Conservation (phyloP, 2,329 filamentous ascomycete species). For the Volutella citrinella region DNA sequence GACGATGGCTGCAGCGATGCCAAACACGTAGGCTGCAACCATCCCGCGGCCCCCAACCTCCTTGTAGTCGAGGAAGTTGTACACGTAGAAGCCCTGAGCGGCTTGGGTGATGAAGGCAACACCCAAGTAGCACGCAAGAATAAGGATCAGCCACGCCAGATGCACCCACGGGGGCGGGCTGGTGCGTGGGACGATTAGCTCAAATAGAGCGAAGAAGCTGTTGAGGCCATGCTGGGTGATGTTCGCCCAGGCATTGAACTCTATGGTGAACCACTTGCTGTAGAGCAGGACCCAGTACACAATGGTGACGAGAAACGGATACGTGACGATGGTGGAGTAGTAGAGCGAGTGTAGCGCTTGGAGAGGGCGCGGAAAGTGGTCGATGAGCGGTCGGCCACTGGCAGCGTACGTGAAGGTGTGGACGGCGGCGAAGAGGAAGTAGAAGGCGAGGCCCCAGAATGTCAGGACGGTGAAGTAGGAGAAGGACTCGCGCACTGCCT, state of each 20-base stretch:
- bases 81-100: conserved; percentile 72
- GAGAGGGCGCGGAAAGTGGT: conserved; percentile 57
- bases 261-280: conserved; percentile 46
- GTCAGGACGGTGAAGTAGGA: conserved; percentile 81
- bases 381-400: conserved; percentile 52
- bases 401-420: conserved; percentile 69
- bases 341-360: conserved; percentile 63
- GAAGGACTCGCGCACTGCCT: conserved; percentile 55
- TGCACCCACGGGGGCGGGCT: conserved; percentile 59
- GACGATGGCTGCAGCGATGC: conserved; percentile 51
- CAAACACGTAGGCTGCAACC: conserved; percentile 64
- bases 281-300: conserved; percentile 69
- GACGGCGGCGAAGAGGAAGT: conserved; percentile 63
- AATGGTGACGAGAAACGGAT: conserved; percentile 66
- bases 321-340: conserved; percentile 61
- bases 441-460: conserved; percentile 81
- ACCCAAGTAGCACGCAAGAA: conserved; percentile 69
- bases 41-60: conserved; percentile 42
- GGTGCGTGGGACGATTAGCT: conserved; percentile 68
- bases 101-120: conserved; percentile 72
- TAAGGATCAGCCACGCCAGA: conserved; percentile 63
- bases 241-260: conserved; percentile 61
- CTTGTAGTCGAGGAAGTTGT: conserved; percentile 70
- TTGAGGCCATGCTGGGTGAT: conserved; percentile 76
- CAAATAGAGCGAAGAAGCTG: conserved; percentile 69